These are phyloP conservation scores for Termitomyces sp. DNA, from an alignment of 768 basidiomycete genomes.

Conservation along the genomic window DNA sequence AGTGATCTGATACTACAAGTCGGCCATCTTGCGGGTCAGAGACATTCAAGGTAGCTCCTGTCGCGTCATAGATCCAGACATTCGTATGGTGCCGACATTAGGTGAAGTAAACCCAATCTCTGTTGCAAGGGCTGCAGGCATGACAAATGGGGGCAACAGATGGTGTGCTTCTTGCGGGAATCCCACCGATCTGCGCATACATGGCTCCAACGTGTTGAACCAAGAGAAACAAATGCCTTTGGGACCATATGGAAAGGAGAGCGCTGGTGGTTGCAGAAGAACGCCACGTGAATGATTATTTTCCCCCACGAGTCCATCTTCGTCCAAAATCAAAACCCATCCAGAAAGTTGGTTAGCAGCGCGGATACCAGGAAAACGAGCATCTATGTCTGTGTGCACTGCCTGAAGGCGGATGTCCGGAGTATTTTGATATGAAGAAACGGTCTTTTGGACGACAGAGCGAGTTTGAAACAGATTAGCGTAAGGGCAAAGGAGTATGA, in stretches of 20 bases:
- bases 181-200: conserved; percentile 22
- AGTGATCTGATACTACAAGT: conserved; percentile 8
- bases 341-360: conserved; percentile 33
- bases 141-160: conserved; percentile 59
- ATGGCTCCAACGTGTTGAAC: conserved; percentile 21
- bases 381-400: conserved; percentile 19
- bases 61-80: conserved; percentile 24
- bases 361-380: conserved; percentile 25
- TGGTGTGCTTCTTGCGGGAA: conserved; percentile 37
- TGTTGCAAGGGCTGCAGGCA: conserved; percentile 29
- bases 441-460: conserved; percentile 25
- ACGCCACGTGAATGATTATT: conserved; percentile 25
- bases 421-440: conserved; percentile 26
- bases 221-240: conserved; percentile 23
- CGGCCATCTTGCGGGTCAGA: neutral
- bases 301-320: conserved; percentile 34
- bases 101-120: conserved; percentile 14
- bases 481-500: conserved; percentile 44
- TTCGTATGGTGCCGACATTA: conserved; percentile 20
- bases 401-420: conserved; percentile 39
- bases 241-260: conserved; percentile 37
- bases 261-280: conserved; percentile 37
- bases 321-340: conserved; percentile 50
- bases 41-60: neutral
- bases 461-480: conserved; percentile 29